phyloP scores from a whole-genome alignment of 192 early-diverging fungal genomes.

The Haplosporangium gracile region DNA sequence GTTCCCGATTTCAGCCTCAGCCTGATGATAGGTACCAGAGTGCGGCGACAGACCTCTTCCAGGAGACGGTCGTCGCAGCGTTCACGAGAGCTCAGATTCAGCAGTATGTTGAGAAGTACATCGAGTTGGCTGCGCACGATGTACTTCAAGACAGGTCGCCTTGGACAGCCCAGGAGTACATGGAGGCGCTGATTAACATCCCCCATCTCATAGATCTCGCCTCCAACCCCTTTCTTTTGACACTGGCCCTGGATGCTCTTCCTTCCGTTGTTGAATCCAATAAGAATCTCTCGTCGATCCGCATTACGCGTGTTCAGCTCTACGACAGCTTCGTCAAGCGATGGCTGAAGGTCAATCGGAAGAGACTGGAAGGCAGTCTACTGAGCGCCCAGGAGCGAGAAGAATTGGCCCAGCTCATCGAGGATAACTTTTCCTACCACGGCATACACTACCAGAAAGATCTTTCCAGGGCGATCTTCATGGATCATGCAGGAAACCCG shows the following conservation, averaged over 20 bases:
- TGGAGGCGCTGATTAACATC: not conserved
- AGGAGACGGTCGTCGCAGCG: not conserved
- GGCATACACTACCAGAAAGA: not conserved
- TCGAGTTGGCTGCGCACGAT: not conserved
- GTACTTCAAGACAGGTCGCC: not conserved
- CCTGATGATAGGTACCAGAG: not conserved
- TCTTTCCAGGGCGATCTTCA: not conserved
- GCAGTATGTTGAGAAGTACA: not conserved
- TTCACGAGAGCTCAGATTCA: not conserved
- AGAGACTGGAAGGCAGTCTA: not conserved
- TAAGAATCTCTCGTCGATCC: not conserved
- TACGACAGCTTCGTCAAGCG: not conserved
- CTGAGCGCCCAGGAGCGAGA: no score
- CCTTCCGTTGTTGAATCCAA: not conserved
- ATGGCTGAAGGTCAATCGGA: not conserved
- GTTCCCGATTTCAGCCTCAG: not conserved
- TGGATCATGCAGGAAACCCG: not conserved
- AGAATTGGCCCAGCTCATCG: not conserved
- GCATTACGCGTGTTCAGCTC: not conserved
- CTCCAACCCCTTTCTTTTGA: not conserved
- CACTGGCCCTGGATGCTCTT: not conserved
- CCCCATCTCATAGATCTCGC: not conserved
- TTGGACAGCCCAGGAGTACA: not conserved
- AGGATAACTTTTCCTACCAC: not conserved
- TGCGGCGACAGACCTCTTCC: not conserved